Conservation (phyloP, 2,329 filamentous ascomycete species). For the Thelonectria rubi region DNA sequence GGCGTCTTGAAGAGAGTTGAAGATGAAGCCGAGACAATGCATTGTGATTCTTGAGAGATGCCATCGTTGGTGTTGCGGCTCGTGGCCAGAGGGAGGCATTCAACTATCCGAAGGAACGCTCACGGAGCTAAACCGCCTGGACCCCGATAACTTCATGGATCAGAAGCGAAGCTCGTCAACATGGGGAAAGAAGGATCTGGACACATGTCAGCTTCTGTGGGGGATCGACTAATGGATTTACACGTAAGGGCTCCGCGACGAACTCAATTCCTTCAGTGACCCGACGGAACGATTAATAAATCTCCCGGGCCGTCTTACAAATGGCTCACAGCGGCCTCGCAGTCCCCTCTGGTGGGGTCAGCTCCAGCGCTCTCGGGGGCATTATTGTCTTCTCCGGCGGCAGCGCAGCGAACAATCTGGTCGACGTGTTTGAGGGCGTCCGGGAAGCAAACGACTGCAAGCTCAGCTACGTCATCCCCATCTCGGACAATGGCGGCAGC, state of each 20-base stretch:
- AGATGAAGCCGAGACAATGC: background rate
- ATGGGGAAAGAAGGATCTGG: background rate
- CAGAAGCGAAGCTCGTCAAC: conserved; percentile 15
- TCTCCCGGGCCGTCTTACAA: conserved; percentile 1
- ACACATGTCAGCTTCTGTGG: conserved; percentile 23
- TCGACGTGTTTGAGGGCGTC: conserved; percentile 83
- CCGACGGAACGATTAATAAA: too few species aligned
- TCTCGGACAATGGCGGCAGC: conserved; percentile 94
- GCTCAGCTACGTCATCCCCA: conserved; percentile 89
- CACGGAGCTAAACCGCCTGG: conserved; percentile 4
- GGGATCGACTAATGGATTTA: background rate
- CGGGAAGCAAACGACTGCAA: conserved; percentile 71
- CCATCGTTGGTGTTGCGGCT: background rate
- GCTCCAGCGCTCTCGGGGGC: conserved; percentile 35
- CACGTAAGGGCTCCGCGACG: background rate
- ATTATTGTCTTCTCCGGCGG: conserved; percentile 92
- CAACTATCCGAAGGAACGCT: conserved; percentile 8
- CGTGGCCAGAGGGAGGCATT: background rate
- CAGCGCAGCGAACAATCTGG: conserved; percentile 92
- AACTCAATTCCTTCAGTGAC: background rate
- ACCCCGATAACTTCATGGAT: conserved; percentile 19
- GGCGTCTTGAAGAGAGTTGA: background rate
- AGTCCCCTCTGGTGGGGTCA: background rate
- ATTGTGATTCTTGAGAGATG: background rate
- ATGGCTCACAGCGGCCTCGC: conserved; percentile 33